A percentile compares a stretch with the other conserved stretches of the same genome.
Conservation (phyloP, 2,329 filamentous ascomycete genomes). For the Penicillium sp. region DNA sequence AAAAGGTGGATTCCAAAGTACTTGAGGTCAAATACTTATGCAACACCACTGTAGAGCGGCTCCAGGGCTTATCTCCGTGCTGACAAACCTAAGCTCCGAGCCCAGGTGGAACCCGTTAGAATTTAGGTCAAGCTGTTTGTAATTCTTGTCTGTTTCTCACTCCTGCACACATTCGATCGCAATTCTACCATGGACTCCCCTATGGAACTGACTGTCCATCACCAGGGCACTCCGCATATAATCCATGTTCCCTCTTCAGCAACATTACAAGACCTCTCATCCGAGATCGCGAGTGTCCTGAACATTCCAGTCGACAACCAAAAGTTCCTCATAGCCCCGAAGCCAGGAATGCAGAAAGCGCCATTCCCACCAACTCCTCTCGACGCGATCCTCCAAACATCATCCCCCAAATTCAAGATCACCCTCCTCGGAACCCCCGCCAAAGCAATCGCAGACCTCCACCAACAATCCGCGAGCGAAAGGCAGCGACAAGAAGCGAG, state of each 20-base stretch:
- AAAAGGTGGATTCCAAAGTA: no score
- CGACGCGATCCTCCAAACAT: slow-evolving; percentile 32
- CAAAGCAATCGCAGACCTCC: slow-evolving; percentile 45
- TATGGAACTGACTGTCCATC: slow-evolving; percentile 53
- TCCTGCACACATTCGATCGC: background rate
- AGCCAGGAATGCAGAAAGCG: slow-evolving; percentile 49
- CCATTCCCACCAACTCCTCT: slow-evolving; percentile 45
- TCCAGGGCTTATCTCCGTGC: slow-evolving; percentile 29
- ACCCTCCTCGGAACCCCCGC: slow-evolving; percentile 48
- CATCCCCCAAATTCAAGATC: slow-evolving; percentile 47
- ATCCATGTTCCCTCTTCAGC: slow-evolving; percentile 52
- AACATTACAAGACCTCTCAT: slow-evolving; percentile 51
- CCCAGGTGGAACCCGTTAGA: slow-evolving; percentile 31
- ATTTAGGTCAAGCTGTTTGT: slow-evolving; percentile 15
- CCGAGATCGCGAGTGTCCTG: slow-evolving; percentile 35
- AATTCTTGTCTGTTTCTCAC: background rate
- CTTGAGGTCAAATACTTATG: no score
- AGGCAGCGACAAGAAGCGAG: slow-evolving; percentile 34
- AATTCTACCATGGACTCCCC: slow-evolving; percentile 9
- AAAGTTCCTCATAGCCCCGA: slow-evolving; percentile 50
- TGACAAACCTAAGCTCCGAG: slow-evolving; percentile 33
- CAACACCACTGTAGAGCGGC: no score
- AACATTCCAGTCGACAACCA: slow-evolving; percentile 46
- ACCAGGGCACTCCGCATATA: slow-evolving; percentile 56
- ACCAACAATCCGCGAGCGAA: slow-evolving; percentile 35